Evolutionary conservation across 2,329 filamentous ascomycete species (phyloP).

Genomic region (Paecilomyces variotii): DNA sequence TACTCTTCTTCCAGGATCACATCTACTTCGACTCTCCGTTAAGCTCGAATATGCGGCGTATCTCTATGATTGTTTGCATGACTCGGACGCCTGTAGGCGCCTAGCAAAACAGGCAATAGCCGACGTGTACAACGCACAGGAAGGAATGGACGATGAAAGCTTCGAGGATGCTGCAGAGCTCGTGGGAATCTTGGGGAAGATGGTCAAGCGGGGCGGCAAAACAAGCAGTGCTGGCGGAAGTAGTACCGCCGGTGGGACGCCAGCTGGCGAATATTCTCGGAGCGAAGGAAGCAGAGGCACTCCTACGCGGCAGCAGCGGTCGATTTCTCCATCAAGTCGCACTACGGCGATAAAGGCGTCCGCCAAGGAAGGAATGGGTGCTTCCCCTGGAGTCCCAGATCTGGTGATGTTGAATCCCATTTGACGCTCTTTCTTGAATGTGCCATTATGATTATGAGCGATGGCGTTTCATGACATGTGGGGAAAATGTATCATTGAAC

Average conservation of each 20-base stretch:
- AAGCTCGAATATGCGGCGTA: constrained; percentile 92
- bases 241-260: constrained; percentile 20
- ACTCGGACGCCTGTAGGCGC: constrained; percentile 64
- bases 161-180: constrained; percentile 87
- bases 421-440: constrained; percentile 11
- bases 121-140: constrained; percentile 83
- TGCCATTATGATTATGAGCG: neutral
- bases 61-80: constrained; percentile 84
- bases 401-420: constrained; percentile 29
- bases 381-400: constrained; percentile 18
- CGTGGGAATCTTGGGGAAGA: constrained; percentile 75
- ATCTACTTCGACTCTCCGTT: constrained; percentile 80
- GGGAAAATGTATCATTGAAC: neutral
- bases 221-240: constrained; percentile 20
- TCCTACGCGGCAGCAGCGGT: constrained; percentile 6
- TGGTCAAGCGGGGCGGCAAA: constrained; percentile 67
- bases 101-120: constrained; percentile 76
- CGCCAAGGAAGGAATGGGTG: neutral
- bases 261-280: constrained; percentile 19
- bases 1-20: constrained; percentile 70
- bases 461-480: neutral
- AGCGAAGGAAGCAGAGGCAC: constrained; percentile 25
- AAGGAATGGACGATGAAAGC: constrained; percentile 92
- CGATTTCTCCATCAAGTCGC: constrained; percentile 10
- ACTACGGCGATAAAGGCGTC: neutral